Conservation (phyloP, 1,284 basidiomycete genomes). For the Austroboletus novae-zelandiae region DNA sequence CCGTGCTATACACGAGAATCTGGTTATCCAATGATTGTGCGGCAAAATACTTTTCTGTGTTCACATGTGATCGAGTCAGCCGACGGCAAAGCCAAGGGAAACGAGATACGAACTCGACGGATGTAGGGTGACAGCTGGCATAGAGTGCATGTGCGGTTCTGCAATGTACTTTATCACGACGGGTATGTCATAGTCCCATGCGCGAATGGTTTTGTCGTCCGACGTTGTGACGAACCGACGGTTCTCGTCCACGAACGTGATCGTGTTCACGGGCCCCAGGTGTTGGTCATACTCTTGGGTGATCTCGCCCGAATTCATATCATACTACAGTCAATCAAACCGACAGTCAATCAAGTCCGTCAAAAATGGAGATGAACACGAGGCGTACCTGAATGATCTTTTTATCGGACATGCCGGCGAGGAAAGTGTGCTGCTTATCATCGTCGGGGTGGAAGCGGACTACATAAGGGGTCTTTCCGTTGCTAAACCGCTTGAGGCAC, state of each 20-base stretch:
- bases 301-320: conserved; percentile 90
- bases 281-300: conserved; percentile 99
- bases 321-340: conserved; percentile 60
- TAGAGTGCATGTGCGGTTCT: conserved; percentile 99
- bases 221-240: conserved; percentile 97
- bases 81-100: background rate
- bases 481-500: conserved; percentile 93
- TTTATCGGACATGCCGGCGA: conserved; percentile 99
- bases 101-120: conserved; percentile 75
- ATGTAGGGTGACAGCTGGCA: conserved; percentile 95
- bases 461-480: conserved; percentile 95
- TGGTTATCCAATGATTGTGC: conserved; percentile 98
- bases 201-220: conserved; percentile 98
- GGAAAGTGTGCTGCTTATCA: conserved; percentile 94
- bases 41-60: conserved; percentile 90
- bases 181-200: conserved; percentile 98
- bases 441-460: conserved; percentile 94
- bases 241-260: conserved; percentile 97
- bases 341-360: conserved; percentile 7
- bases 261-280: conserved; percentile 96
- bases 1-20: conserved; percentile 94
- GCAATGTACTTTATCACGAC: conserved; percentile 99
- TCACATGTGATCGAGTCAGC: conserved; percentile 6
- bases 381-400: conserved; percentile 89
- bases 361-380: background rate